Conservation (phyloP, 352 stramenopile genomes). For the Globisporangium spinosum region DNA sequence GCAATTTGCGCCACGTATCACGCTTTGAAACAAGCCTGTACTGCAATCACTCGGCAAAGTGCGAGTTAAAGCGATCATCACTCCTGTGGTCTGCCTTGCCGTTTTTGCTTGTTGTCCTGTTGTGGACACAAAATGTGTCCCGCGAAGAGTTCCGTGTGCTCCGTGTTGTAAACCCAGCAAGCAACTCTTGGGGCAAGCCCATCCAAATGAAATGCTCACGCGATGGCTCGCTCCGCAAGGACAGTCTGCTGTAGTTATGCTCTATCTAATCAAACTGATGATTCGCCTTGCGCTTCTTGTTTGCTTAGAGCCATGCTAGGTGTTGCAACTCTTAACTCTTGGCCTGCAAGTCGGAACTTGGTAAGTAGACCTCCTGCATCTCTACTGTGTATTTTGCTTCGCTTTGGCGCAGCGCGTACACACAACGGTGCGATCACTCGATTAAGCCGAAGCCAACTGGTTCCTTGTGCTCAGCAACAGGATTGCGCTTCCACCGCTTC, state of each 20-base stretch:
- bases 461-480: not conserved
- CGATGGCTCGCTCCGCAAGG: not conserved
- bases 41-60: not conserved
- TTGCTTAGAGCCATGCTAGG: not conserved
- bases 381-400: not conserved
- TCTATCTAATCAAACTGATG: not conserved
- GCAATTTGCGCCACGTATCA: constrained; percentile 12
- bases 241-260: not conserved
- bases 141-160: not conserved
- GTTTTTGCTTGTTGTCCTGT: not conserved
- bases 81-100: not conserved
- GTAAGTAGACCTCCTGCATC: not conserved
- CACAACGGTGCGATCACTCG: not conserved
- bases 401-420: not conserved
- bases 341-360: not conserved
- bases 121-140: constrained; percentile 2
- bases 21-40: not conserved
- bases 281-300: not conserved
- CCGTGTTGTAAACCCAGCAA: not conserved
- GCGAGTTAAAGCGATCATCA: not conserved
- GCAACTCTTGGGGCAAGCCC: not conserved
- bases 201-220: not conserved
- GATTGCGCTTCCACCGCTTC: not conserved
- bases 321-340: not conserved
- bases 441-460: not conserved